phyloP scores from a whole-genome alignment of 2,329 filamentous ascomycete species.

The Apiospora arundinis region DNA sequence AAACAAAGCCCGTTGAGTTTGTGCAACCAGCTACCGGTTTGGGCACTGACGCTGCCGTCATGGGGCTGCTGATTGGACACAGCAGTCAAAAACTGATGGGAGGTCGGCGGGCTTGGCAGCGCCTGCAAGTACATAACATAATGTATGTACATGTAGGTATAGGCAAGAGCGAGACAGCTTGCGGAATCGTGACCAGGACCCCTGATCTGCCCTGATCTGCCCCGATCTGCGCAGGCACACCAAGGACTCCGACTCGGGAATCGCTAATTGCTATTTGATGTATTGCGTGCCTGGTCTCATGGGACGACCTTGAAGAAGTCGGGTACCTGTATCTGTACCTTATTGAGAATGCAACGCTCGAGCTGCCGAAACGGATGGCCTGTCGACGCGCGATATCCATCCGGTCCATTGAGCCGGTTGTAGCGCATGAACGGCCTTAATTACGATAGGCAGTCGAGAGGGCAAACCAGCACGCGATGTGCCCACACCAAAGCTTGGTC shows the following conservation, averaged over 20 bases:
- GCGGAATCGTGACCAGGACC: conserved; percentile 1
- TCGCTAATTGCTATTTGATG: too few relatives aligned
- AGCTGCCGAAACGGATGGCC: background rate
- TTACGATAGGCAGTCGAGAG: background rate
- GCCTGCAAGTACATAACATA: background rate
- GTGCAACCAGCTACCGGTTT: background rate
- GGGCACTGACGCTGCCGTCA: background rate
- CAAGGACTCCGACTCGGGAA: background rate
- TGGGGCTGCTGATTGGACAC: background rate
- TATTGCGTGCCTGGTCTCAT: background rate
- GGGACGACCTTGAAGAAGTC: too few relatives aligned
- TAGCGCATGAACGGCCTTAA: conserved; percentile 15
- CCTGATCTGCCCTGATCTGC: conserved; percentile 11
- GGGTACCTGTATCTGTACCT: too few relatives aligned
- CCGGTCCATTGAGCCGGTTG: conserved; percentile 5
- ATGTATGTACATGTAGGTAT: too few relatives aligned
- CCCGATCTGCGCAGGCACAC: background rate
- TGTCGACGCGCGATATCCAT: conserved; percentile 1
- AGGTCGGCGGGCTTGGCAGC: background rate
- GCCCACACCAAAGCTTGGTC: conserved; percentile 14
- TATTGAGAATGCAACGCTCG: background rate
- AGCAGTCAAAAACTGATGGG: background rate
- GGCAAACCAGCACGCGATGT: conserved; percentile 1
- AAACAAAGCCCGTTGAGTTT: background rate
- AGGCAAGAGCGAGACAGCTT: background rate